Percentiles rank a stretch among this genome's conserved stretches.
These are phyloP conservation scores for Boehmeria nivea DNA, from an alignment of 306 rosid genomes.

Conservation along the genomic window DNA sequence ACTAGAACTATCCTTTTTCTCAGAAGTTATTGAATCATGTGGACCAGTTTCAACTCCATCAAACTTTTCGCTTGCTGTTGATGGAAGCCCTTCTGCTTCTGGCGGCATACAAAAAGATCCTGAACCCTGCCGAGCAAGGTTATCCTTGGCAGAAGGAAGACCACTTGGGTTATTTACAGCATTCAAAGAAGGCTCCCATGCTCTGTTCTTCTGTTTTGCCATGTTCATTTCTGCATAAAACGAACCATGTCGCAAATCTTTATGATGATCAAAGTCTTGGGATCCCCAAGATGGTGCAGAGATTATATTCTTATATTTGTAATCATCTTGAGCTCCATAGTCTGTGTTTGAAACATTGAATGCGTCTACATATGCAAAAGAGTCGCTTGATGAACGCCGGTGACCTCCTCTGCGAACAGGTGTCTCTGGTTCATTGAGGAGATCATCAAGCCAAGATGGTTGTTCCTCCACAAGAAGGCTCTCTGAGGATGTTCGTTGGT, in stretches of 20 bases:
- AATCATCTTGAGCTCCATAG: slow-evolving; percentile 55
- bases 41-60: slow-evolving; percentile 52
- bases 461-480: slow-evolving; percentile 85
- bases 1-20: slow-evolving; percentile 60
- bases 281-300: slow-evolving; percentile 64
- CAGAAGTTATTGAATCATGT: slow-evolving; percentile 57
- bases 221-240: slow-evolving; percentile 49
- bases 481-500: slow-evolving; percentile 93
- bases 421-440: slow-evolving; percentile 94
- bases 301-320: slow-evolving; percentile 44
- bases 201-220: slow-evolving; percentile 61
- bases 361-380: slow-evolving; percentile 77
- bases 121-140: slow-evolving; percentile 48
- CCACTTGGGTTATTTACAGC: slow-evolving; percentile 37
- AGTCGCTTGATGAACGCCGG: slow-evolving; percentile 98
- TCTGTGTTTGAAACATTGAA: slow-evolving; percentile 40
- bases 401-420: slow-evolving; percentile 91
- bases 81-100: slow-evolving; percentile 60
- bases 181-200: slow-evolving; percentile 69
- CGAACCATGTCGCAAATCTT: slow-evolving; percentile 64
- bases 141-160: slow-evolving; percentile 61
- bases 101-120: slow-evolving; percentile 50
- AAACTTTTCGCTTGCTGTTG: slow-evolving; percentile 45
- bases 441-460: slow-evolving; percentile 99
- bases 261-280: slow-evolving; percentile 72